A percentile compares a stretch with the other conserved stretches of the same genome.
phyloP scores from a whole-genome alignment of 2,329 filamentous ascomycete species.

The Alternaria atra region DNA sequence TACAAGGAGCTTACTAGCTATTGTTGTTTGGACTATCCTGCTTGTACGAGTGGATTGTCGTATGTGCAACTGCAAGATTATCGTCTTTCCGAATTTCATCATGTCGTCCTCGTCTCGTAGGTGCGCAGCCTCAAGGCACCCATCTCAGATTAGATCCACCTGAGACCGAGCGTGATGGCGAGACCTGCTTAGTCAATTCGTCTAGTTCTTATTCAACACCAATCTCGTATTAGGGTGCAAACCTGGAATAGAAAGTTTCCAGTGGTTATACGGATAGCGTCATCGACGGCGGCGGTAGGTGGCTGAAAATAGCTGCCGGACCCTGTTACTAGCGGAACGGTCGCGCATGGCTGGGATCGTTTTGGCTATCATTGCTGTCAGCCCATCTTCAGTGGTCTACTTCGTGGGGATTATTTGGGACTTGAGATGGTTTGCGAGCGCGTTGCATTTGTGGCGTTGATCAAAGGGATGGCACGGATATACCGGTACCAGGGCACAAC shows the following conservation, averaged over 20 bases:
- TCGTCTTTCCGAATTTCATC: not conserved
- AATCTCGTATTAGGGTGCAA: not conserved
- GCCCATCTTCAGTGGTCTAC: not conserved
- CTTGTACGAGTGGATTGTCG: not conserved
- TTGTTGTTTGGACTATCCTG: not conserved
- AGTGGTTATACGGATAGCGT: conserved; percentile 1
- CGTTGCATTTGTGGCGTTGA: not conserved
- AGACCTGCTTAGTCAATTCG: not conserved
- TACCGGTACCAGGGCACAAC: not conserved
- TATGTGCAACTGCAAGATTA: not conserved
- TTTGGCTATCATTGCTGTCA: not conserved
- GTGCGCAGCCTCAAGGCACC: not conserved
- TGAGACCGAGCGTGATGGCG: not conserved
- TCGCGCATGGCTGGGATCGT: not conserved
- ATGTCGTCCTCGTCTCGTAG: not conserved
- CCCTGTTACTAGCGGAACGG: not conserved
- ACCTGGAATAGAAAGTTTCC: not conserved
- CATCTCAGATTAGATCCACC: not conserved
- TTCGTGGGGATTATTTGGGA: not conserved
- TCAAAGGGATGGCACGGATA: not conserved
- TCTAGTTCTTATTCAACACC: not conserved
- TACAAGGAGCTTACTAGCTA: not conserved
- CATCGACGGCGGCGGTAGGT: not conserved
- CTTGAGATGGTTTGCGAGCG: not conserved
- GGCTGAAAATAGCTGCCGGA: not conserved